These are phyloP conservation scores for Coemansia sp. DNA, from an alignment of 192 early-diverging fungal species.

Conservation along the genomic window DNA sequence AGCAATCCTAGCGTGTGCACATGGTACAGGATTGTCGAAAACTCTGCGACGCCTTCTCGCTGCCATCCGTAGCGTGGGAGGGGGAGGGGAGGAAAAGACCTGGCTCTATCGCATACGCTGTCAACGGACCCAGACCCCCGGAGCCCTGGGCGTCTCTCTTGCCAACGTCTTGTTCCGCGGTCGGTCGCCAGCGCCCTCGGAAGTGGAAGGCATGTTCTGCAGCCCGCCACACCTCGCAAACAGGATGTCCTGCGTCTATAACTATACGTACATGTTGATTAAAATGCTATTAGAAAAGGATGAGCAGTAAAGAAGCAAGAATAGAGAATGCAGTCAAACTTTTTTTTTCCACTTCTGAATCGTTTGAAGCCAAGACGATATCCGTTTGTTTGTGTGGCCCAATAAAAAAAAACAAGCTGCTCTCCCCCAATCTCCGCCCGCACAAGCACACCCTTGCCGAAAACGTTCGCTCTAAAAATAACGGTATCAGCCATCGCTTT, in stretches of 20 bases:
- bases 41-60: neutral
- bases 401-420: too few relatives aligned
- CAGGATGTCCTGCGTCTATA: neutral
- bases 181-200: too few relatives aligned
- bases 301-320: slow-evolving; percentile 5
- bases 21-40: neutral
- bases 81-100: neutral
- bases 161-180: too few relatives aligned
- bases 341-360: neutral
- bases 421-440: too few relatives aligned
- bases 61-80: neutral
- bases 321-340: neutral
- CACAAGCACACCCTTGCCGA: neutral
- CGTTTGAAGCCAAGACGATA: too few relatives aligned
- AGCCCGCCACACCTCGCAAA: neutral
- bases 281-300: neutral
- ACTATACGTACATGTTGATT: neutral
- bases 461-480: neutral
- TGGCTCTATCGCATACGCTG: neutral
- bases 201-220: neutral
- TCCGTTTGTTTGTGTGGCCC: too few relatives aligned
- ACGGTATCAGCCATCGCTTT: neutral
- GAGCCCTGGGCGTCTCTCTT: neutral
- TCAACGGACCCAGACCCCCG: neutral
- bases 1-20: neutral